A percentile compares a stretch with the other conserved stretches of the same genome.
phyloP scores from a whole-genome alignment of 2,329 filamentous ascomycete genomes.

The Aureobasidium mangrovei region DNA sequence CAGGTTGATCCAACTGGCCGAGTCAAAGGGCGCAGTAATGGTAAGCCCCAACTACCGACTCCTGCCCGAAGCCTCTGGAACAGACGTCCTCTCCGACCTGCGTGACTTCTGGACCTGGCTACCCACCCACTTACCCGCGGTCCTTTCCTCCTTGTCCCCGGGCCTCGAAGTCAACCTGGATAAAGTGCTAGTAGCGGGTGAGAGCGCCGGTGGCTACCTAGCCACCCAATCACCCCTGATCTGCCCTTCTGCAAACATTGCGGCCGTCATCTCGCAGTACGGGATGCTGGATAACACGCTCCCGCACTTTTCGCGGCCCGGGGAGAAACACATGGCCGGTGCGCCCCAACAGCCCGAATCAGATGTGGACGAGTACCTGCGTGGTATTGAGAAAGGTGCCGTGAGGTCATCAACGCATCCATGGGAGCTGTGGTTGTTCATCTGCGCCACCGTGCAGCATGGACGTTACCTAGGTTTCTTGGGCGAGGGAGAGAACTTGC shows the following conservation, averaged over 20 bases:
- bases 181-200: slow-evolving; percentile 27
- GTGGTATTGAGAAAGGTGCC: slow-evolving; percentile 11
- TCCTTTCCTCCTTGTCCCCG: slow-evolving; percentile 14
- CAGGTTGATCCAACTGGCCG: slow-evolving; percentile 33
- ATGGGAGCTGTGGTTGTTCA: slow-evolving; percentile 16
- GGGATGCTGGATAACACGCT: slow-evolving; percentile 25
- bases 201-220: slow-evolving; percentile 33
- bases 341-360: slow-evolving; percentile 9
- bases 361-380: slow-evolving; percentile 14
- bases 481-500: slow-evolving; percentile 17
- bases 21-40: slow-evolving; percentile 35
- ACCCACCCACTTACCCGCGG: background rate
- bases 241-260: slow-evolving; percentile 17
- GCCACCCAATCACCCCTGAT: slow-evolving; percentile 25
- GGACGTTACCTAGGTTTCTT: slow-evolving; percentile 16
- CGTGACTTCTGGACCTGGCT: slow-evolving; percentile 43
- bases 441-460: slow-evolving; percentile 17
- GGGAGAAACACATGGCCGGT: slow-evolving; percentile 7
- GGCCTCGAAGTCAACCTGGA: slow-evolving; percentile 21
- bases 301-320: slow-evolving; percentile 17
- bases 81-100: slow-evolving; percentile 41
- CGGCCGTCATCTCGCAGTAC: slow-evolving; percentile 26
- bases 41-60: slow-evolving; percentile 44
- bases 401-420: slow-evolving; percentile 14
- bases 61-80: slow-evolving; percentile 39